These are phyloP conservation scores for Hibiscus tridactylites DNA, from an alignment of 345 rosid species.

Conservation along the genomic window DNA sequence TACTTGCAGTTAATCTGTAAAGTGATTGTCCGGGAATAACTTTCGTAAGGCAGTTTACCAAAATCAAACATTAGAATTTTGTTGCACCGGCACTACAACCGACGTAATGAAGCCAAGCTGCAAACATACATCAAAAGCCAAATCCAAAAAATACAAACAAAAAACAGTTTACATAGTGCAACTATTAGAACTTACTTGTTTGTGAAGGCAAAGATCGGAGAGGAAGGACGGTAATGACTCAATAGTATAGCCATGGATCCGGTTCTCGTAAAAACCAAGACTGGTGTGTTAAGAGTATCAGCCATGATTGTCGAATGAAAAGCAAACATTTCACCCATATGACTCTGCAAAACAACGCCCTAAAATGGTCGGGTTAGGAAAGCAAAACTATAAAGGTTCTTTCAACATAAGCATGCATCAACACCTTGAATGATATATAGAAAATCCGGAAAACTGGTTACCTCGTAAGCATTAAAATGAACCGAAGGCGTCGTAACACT, in stretches of 20 bases:
- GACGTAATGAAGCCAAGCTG: neutral
- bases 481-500: conserved; percentile 40
- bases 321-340: conserved; percentile 99
- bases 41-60: neutral
- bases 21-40: neutral
- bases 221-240: conserved; percentile 82
- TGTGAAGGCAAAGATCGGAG: conserved; percentile 89
- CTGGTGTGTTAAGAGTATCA: conserved; percentile 68
- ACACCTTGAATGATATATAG: neutral
- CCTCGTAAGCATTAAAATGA: conserved; percentile 47
- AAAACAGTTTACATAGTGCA: neutral
- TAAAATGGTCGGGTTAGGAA: conserved; percentile 13
- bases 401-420: too few relatives aligned
- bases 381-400: neutral
- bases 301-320: conserved; percentile 95
- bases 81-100: neutral
- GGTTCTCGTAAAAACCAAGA: conserved; percentile 85
- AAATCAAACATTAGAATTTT: neutral
- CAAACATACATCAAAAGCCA: neutral
- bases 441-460: conserved; percentile 17
- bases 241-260: conserved; percentile 87
- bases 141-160: neutral
- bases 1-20: neutral
- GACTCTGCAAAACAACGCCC: conserved; percentile 45
- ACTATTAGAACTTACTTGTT: conserved; percentile 53